Evolutionary conservation across 2,329 filamentous ascomycete species (phyloP).

Genomic region (Alternaria infectoria): DNA sequence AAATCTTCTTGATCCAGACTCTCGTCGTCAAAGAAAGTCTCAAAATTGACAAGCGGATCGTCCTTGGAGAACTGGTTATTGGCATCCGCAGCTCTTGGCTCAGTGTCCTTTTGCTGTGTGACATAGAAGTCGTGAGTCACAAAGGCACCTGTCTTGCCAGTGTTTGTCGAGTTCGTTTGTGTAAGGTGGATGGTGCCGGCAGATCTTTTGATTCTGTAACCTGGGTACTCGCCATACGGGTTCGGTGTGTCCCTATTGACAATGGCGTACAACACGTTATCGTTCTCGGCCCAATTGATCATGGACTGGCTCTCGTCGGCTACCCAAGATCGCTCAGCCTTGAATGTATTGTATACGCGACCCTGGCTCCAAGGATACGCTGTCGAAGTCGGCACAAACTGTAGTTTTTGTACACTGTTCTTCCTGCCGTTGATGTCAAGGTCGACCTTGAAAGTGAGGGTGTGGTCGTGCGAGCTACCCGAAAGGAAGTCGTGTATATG

Average conservation of each 20-base stretch:
- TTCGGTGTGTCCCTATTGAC: constrained; percentile 60
- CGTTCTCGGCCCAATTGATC: constrained; percentile 58
- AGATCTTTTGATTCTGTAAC: constrained; percentile 59
- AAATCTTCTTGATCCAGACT: constrained; percentile 49
- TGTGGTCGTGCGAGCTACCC: constrained; percentile 47
- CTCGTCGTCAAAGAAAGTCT: constrained; percentile 57
- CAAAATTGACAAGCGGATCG: constrained; percentile 60
- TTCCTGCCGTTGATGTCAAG: constrained; percentile 46
- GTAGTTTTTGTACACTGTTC: constrained; percentile 45
- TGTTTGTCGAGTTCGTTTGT: constrained; percentile 55
- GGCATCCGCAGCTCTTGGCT: constrained; percentile 53
- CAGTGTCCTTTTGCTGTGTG: constrained; percentile 60
- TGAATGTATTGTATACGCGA: constrained; percentile 60
- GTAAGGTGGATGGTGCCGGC: constrained; percentile 47
- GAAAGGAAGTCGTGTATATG: constrained; percentile 48
- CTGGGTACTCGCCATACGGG: constrained; percentile 59
- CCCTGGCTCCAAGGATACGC: constrained; percentile 59
- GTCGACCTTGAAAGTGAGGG: constrained; percentile 52
- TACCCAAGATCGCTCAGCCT: constrained; percentile 53
- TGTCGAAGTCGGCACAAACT: constrained; percentile 52
- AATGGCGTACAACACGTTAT: constrained; percentile 55
- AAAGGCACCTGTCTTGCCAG: constrained; percentile 56
- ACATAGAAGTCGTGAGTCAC: constrained; percentile 60
- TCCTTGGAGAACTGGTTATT: constrained; percentile 54
- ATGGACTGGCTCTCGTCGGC: constrained; percentile 45